phyloP scores from a whole-genome alignment of 83 land plant genomes.

The Isoetes engelmannii region DNA sequence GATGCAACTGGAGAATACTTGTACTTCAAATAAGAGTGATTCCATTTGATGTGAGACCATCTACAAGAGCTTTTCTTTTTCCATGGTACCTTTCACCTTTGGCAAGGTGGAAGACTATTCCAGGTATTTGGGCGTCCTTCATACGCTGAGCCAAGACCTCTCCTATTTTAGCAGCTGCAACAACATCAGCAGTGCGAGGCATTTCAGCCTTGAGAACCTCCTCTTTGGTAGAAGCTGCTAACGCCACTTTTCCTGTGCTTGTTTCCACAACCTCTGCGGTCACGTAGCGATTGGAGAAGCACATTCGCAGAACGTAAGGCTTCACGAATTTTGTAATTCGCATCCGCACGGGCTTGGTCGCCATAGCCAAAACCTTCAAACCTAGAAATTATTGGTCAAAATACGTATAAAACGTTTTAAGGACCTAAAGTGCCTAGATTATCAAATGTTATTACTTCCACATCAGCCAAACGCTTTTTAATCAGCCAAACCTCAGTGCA shows the following conservation, averaged over 20 bases:
- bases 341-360: background rate
- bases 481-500: no score
- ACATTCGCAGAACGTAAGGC: conserved; percentile 69
- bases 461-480: no score
- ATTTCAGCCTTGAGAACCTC: conserved; percentile 44
- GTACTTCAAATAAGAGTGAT: background rate
- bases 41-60: conserved; percentile 57
- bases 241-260: conserved; percentile 62
- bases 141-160: conserved; percentile 64
- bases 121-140: conserved; percentile 61
- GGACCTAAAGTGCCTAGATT: no score
- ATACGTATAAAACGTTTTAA: no score
- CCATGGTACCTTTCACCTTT: conserved; percentile 88
- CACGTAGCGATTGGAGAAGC: conserved; percentile 76
- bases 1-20: no score
- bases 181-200: conserved; percentile 56
- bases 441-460: no score
- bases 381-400: no score
- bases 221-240: conserved; percentile 73
- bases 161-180: conserved; percentile 76
- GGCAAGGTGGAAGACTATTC: conserved; percentile 46
- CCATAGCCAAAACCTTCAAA: background rate
- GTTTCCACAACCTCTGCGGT: conserved; percentile 64
- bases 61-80: conserved; percentile 79
- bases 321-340: conserved; percentile 51